Conservation (phyloP, 805 yeast genomes). For the Saccharomycopsis olivae region DNA sequence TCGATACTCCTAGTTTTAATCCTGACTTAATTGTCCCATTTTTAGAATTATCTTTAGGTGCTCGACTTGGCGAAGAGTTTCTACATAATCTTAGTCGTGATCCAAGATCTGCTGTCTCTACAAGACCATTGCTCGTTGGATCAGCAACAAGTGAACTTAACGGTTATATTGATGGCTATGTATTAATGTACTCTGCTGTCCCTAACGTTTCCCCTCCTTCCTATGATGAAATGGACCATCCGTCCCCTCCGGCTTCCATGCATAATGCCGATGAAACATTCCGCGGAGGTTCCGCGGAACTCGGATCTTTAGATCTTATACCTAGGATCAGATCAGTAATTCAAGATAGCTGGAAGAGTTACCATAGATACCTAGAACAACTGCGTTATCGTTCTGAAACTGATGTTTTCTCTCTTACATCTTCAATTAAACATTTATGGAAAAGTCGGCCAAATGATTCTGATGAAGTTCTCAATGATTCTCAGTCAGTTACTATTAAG, state of each 20-base stretch:
- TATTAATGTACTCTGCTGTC: conserved; percentile 57
- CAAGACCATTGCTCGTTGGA: conserved; percentile 56
- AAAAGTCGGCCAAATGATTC: neutral
- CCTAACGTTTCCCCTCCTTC: conserved; percentile 55
- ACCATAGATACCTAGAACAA: conserved; percentile 12
- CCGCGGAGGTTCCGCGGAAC: too few species aligned
- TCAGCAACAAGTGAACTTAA: conserved; percentile 72
- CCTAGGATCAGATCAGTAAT: conserved; percentile 5
- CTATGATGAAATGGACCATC: conserved; percentile 30
- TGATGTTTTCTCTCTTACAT: conserved; percentile 14
- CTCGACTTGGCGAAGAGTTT: conserved; percentile 47
- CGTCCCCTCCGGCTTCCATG: too few species aligned
- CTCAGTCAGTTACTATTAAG: conserved; percentile 1
- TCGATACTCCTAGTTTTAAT: conserved; percentile 67
- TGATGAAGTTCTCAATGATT: neutral
- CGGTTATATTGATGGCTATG: conserved; percentile 67
- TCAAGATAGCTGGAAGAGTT: conserved; percentile 16
- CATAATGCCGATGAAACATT: neutral
- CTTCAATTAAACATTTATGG: conserved; percentile 17
- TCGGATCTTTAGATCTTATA: conserved; percentile 7
- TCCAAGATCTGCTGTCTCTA: conserved; percentile 49
- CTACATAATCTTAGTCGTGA: conserved; percentile 52
- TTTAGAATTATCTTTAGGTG: conserved; percentile 58
- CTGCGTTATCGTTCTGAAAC: conserved; percentile 7
- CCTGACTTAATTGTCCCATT: conserved; percentile 64